Conservation (phyloP, 2,329 filamentous ascomycete species). For the Cladosporium cucumerinum region DNA sequence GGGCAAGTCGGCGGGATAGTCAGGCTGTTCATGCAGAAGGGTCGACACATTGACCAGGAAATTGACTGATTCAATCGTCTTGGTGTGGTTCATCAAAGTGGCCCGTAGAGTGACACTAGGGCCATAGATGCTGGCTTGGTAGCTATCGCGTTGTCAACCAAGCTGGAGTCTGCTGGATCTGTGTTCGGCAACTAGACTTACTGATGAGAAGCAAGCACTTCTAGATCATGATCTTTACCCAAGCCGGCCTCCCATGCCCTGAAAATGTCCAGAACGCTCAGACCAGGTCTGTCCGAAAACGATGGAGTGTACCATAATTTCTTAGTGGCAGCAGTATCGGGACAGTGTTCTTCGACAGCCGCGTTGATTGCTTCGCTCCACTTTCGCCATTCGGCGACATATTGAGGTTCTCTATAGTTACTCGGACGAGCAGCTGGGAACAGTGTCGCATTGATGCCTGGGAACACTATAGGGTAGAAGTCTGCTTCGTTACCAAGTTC, state of each 20-base stretch:
- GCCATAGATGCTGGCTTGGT: conserved; percentile 58
- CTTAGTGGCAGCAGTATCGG: conserved; percentile 42
- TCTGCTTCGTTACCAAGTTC: conserved; percentile 66
- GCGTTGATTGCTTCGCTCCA: conserved; percentile 51
- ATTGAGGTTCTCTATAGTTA: conserved; percentile 54
- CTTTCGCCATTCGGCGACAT: conserved; percentile 57
- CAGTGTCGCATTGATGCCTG: conserved; percentile 30
- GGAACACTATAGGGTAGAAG: conserved; percentile 4
- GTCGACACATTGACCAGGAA: background rate
- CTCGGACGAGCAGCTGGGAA: conserved; percentile 53
- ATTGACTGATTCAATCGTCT: conserved; percentile 38
- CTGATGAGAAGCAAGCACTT: background rate
- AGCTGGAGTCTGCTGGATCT: too few relatives aligned
- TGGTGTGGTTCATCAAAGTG: conserved; percentile 62
- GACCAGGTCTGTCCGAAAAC: conserved; percentile 48
- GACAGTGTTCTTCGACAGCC: conserved; percentile 49
- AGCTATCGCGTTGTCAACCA: too few relatives aligned
- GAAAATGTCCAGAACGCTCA: conserved; percentile 51
- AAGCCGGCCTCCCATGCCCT: conserved; percentile 54
- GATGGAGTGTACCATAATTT: conserved; percentile 57
- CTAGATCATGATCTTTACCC: conserved; percentile 47
- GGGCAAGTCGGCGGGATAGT: conserved; percentile 38
- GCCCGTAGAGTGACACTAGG: conserved; percentile 60
- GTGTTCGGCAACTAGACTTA: background rate
- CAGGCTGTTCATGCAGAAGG: conserved; percentile 17